phyloP scores from a whole-genome alignment of 2,329 filamentous ascomycete species.

The Ophiostoma sp. region DNA sequence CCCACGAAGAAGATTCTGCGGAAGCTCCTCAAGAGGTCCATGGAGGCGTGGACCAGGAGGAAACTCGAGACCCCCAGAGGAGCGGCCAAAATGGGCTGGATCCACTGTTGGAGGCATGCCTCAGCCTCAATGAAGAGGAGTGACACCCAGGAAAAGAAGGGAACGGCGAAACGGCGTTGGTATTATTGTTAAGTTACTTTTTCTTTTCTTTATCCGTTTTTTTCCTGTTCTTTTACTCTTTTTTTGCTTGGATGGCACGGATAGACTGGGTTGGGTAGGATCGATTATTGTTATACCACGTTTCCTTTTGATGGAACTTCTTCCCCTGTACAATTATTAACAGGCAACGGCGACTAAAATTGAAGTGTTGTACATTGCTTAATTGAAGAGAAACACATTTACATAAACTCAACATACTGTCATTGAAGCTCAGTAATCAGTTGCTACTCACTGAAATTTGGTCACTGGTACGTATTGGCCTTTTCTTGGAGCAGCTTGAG shows the following conservation, averaged over 20 bases:
- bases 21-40: no score
- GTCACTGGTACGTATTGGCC: constrained; percentile 50
- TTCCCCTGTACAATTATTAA: not conserved
- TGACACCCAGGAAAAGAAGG: no score
- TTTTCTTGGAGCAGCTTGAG: constrained; percentile 48
- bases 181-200: not conserved
- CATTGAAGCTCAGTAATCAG: not conserved
- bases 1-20: no score
- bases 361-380: not conserved
- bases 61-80: no score
- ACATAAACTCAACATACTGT: not conserved
- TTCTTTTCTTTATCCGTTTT: not conserved
- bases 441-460: not conserved
- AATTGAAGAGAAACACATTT: not conserved
- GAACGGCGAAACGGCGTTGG: not conserved
- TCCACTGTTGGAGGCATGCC: no score
- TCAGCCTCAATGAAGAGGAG: no score
- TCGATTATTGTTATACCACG: not conserved
- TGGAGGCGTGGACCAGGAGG: no score
- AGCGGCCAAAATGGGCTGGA: not conserved
- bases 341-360: not conserved
- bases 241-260: not conserved
- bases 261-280: not conserved
- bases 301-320: not conserved
- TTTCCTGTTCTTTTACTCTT: not conserved